Evolutionary conservation across 352 stramenopile species (phyloP), one percentile per base, ranked within the genome.

Genomic region (Pythium myriotylum): DNA sequence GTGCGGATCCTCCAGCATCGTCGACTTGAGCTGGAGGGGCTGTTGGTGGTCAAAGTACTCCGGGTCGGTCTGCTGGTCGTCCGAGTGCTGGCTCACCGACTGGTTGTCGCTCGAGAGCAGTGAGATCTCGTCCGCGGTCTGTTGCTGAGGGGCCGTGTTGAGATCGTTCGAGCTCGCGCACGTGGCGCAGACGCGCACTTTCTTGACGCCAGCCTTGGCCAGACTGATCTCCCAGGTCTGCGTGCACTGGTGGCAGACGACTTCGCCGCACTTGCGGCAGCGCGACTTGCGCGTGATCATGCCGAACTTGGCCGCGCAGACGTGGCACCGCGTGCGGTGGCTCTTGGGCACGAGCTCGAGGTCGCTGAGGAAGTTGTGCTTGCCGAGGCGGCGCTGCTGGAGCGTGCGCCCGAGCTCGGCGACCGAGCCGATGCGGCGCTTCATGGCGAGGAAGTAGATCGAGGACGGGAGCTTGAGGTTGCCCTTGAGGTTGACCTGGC

Each of bases 261-360:
- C 83, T 74, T 92, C 79, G 19, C 83, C 83, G 48, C 83, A 92
- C 58, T 81, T 86, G 57, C 81, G 78, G 57, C 83, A 92, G 20
- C 75, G 73, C 8, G 70, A 50, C 51, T 92, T 92, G 2, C 76
- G 75, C n/a, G 67, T 77, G n/a, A 92, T 68, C 32, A 86, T 33
- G 0, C 75, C 72, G 55, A 92, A 92, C 56, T 81, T 84, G 32
- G 62, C 41, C 6, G 72, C 65, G 48, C 83, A 92, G 12, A 90
- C 33, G 57, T 79, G 69, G 65, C 83, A 92, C 19, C 76, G 82
- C 24, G 65, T 72, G 17, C 83, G 80, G 49, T 77, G 54, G 12
- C 57, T 72, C 68, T 84, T 87, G 16, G 77, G 77, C 32, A 89
- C 79, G 14, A 92, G 71, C 56, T 92, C 77, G 14, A 87, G 59